Evolutionary conservation across 2,329 filamentous ascomycete species (phyloP).

Genomic region (Metarhizium guizhouense): DNA sequence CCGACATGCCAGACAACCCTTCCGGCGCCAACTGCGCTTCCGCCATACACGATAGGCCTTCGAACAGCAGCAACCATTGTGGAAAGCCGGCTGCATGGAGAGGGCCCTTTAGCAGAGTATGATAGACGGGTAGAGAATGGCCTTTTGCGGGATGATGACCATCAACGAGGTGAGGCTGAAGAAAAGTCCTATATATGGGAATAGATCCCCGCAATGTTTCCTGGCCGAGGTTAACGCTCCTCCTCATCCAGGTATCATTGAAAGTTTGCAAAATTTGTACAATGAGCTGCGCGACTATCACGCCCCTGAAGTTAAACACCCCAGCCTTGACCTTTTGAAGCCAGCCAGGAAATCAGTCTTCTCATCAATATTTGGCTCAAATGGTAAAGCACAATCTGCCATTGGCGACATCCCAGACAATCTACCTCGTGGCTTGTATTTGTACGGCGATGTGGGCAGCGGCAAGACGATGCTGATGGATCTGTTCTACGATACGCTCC

Average conservation of each 20-base stretch:
- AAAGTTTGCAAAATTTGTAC: conserved; percentile 81
- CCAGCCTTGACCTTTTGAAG: conserved; percentile 62
- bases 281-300: conserved; percentile 68
- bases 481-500: conserved; percentile 89
- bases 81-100: conserved; percentile 18
- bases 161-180: conserved; percentile 63
- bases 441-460: conserved; percentile 93
- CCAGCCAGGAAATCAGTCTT: conserved; percentile 45
- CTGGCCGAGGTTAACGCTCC: not conserved
- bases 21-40: not conserved
- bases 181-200: not conserved
- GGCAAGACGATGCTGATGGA: conserved; percentile 99
- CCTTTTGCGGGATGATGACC: conserved; percentile 73
- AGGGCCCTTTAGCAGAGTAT: conserved; percentile 81
- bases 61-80: conserved; percentile 22
- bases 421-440: conserved; percentile 82
- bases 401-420: conserved; percentile 54
- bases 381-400: conserved; percentile 25
- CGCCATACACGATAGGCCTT: not conserved
- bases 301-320: conserved; percentile 66
- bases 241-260: conserved; percentile 60
- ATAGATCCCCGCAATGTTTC: not conserved
- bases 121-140: conserved; percentile 69
- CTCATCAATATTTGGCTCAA: conserved; percentile 51
- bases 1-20: not conserved